Base-by-base conservation (phyloP, 352 stramenopile genomes). In the Phytophthora kernoviae region DNA sequence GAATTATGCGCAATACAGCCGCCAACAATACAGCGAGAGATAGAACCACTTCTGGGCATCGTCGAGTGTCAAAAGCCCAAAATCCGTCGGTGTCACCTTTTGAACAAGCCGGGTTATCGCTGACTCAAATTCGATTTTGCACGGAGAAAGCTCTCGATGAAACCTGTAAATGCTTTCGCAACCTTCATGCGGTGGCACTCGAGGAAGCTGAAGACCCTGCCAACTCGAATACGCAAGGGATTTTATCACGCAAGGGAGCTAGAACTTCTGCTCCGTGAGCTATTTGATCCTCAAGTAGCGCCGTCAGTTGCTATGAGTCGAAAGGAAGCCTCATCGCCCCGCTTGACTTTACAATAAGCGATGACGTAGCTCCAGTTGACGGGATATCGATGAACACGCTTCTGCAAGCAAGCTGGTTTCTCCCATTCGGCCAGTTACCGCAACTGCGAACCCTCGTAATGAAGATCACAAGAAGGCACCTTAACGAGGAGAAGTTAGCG, bases 191-290 rank as follows among this genome's bases (percentile, higher is more conserved):
- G 21, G 14, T 15, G 50, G 55, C 45, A 5, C 14, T 68, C 6
- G 33, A 65, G 27, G 48, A 71, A 21, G 10, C 11, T 14, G 53
- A 59, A 57, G 42, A 62, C 46, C 11, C 14, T 39, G n/a, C 6
- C 2, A 58, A 30, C 21, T 12, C 30, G 14, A 22, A 20, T 0
- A 42, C 20, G 7, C 65, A 60, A 53, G 81, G 81, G 8, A 34
- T 86, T 14, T 88, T 79, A 33, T 88, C 26, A 84, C 77, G 15
- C 75, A 87, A 36, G 79, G 65, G 79, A 91, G 48, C 68, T 91
- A 0, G 75, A 88, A 15, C 11, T 30, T 1, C 46, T 89, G 4
- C 54, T 89, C 5, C 42, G 41, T n/a, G 49, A 66, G 7, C 26
- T 70, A 9, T 65, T 73, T 34, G 53, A 69, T 24, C 42, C 48